Percentiles rank a stretch among this genome's conserved stretches.
Evolutionary conservation across 1,139 yeast genomes (phyloP).

Genomic region (Torulaspora globosa): DNA sequence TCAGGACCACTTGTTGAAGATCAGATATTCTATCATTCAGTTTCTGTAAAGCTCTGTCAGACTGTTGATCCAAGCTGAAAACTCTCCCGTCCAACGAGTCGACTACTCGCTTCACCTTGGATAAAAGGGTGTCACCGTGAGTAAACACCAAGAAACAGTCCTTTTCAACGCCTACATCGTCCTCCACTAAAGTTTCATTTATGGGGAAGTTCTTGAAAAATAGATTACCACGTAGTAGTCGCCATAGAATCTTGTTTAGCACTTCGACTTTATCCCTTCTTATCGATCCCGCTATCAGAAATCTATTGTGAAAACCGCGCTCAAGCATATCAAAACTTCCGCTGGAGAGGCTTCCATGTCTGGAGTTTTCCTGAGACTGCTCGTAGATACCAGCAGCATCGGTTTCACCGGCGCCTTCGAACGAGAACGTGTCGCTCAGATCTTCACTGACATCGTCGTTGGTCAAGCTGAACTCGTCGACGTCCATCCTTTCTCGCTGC

Average conservation of each 20-base stretch:
- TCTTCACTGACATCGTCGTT: conserved; percentile 25
- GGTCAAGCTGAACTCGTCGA: conserved; percentile 26
- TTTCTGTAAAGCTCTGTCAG: conserved; percentile 39
- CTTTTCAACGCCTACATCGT: conserved; percentile 45
- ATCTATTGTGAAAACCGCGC: conserved; percentile 37
- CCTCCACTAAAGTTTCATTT: conserved; percentile 42
- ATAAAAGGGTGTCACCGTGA: conserved; percentile 60
- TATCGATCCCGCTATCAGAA: conserved; percentile 58
- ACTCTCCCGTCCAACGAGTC: conserved; percentile 64
- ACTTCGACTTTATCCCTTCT: conserved; percentile 54
- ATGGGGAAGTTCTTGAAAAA: conserved; percentile 62
- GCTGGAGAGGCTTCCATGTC: conserved; percentile 14
- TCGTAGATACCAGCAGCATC: conserved; percentile 17
- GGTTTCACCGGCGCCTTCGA: conserved; percentile 22
- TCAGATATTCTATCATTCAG: conserved; percentile 52
- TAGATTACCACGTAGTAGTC: conserved; percentile 68
- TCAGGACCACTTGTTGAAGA: conserved; percentile 52
- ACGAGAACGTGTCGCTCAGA: conserved; percentile 29
- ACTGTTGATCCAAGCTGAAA: conserved; percentile 43
- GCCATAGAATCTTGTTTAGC: conserved; percentile 66
- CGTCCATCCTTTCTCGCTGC: conserved; percentile 19
- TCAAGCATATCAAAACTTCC: conserved; percentile 26
- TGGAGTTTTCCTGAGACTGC: conserved; percentile 9
- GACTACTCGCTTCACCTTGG: conserved; percentile 56
- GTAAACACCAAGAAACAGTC: conserved; percentile 65